Base-by-base conservation (phyloP, 2,329 filamentous ascomycete genomes). In the Colletotrichum zoysiae region DNA sequence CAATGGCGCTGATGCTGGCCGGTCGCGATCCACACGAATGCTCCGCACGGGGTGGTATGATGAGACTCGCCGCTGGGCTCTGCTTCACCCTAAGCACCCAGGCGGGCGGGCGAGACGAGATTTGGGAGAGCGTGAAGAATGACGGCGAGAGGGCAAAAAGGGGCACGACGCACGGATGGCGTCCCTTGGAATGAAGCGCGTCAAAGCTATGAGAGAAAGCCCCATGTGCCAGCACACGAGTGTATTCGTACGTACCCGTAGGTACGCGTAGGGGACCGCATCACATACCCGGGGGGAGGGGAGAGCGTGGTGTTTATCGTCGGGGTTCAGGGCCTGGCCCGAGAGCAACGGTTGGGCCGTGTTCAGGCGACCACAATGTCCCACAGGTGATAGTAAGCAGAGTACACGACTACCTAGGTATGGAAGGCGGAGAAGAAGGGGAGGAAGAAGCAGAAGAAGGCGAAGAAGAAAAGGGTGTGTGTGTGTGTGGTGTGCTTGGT, bases 1-100 rank as follows among this genome's bases (percentile, higher is more conserved):
- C 44, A 65, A 64, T 50, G 59, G 59, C 66, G 51, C 66, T 35
- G 51, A 51, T 44, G 33, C 56, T 20, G 42, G 50, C 50, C 20
- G 18, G 46, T 51, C 18, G 16, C 48, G 56, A 26, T 70, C 63
- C 64, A 60, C 62, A 48, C 18, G 64, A 26, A 26, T 51, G 35
- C 46, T 53, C 55, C 55, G 58, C 46, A 35, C 58, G 30, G 44
- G 51, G 33, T 50, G 30, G 23, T 23, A 35, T 50, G 20, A 16
- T 35, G 42, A 50, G 42, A 61, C 30, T 38, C 58, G 44, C 20
- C 20, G 20, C 20, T 30, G 20, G 58, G 42, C 33, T 33, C 20
- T 35, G 26, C 58, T 48, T 61, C 44, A 35, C 42, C 58, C 35
- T 33, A 48, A 60, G 30, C 56, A 51, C 44, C 30, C 30, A 30